Percentiles rank a stretch among this genome's conserved stretches.
Evolutionary conservation across 106 monocot species (phyloP).

Genomic region (Acorus gramineus): DNA sequence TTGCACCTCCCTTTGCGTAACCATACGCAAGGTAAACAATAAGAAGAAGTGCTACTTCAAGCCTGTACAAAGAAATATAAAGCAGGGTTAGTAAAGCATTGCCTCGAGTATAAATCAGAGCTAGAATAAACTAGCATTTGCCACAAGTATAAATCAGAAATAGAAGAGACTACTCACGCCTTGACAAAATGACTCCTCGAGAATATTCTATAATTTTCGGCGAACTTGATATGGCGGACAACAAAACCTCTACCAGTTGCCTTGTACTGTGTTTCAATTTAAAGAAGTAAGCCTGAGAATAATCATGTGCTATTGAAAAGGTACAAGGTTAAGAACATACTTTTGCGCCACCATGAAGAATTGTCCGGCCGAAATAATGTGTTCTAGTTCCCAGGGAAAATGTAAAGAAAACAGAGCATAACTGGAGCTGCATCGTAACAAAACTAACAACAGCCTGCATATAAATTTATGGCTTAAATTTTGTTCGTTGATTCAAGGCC

Average conservation of each 20-base stretch:
- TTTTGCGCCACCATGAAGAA: slow-evolving; percentile 97
- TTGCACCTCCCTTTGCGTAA: slow-evolving; percentile 57
- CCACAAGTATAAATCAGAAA: neutral
- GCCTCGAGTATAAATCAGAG: no score
- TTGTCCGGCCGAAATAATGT: slow-evolving; percentile 94
- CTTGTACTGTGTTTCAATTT: slow-evolving; percentile 41
- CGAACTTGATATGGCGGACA: slow-evolving; percentile 82
- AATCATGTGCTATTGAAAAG: no score
- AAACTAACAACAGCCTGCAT: slow-evolving; percentile 92
- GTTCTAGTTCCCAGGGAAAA: slow-evolving; percentile 97
- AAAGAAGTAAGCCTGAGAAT: no score
- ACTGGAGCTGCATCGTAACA: slow-evolving; percentile 87
- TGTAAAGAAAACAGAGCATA: slow-evolving; percentile 88
- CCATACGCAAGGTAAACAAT: slow-evolving; percentile 93
- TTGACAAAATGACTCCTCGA: slow-evolving; percentile 97
- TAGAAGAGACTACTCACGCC: slow-evolving; percentile 41
- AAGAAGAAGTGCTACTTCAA: slow-evolving; percentile 85
- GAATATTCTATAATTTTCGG: slow-evolving; percentile 88
- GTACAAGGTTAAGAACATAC: slow-evolving; percentile 24
- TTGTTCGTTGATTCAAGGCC: neutral
- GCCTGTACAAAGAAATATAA: slow-evolving; percentile 26
- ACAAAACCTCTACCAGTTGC: slow-evolving; percentile 99
- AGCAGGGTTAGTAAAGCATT: no score
- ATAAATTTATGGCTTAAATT: neutral
- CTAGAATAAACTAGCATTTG: neutral